These are phyloP conservation scores for Coemansia aciculifera DNA, from an alignment of 192 early-diverging fungal genomes.

Conservation along the genomic window DNA sequence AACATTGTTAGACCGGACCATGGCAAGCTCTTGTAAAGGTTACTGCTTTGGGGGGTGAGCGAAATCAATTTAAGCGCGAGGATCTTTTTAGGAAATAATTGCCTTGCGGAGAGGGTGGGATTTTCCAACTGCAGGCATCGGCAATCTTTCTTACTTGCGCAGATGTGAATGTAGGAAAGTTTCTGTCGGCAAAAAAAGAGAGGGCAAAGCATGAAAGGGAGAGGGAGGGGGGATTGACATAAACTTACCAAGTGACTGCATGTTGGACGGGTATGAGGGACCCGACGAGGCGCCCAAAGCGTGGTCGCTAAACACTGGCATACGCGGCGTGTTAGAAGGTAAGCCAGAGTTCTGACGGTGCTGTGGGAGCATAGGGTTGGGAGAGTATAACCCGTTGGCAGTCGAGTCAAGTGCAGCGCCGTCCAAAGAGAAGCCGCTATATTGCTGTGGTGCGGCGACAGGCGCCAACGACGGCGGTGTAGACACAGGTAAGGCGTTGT, in stretches of 20 bases:
- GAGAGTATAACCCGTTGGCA: background rate
- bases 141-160: background rate
- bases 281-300: background rate
- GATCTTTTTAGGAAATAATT: background rate
- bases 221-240: background rate
- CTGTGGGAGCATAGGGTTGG: background rate
- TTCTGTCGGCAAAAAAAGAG: background rate
- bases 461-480: background rate
- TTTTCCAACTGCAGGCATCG: background rate
- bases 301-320: conserved; percentile 21
- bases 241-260: conserved; percentile 44
- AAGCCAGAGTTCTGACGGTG: conserved; percentile 13
- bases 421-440: conserved; percentile 11
- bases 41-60: background rate
- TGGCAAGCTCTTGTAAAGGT: background rate
- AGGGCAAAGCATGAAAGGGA: background rate
- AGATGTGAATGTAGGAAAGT: background rate
- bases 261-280: conserved; percentile 22
- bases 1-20: background rate
- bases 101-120: background rate
- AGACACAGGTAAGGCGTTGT: background rate
- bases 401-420: conserved; percentile 2
- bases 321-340: conserved; percentile 5
- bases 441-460: background rate
- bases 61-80: conserved; percentile 5